Evolutionary conservation across 2,329 filamentous ascomycete species (phyloP).

Genomic region (Apiospora rasikravindrae): DNA sequence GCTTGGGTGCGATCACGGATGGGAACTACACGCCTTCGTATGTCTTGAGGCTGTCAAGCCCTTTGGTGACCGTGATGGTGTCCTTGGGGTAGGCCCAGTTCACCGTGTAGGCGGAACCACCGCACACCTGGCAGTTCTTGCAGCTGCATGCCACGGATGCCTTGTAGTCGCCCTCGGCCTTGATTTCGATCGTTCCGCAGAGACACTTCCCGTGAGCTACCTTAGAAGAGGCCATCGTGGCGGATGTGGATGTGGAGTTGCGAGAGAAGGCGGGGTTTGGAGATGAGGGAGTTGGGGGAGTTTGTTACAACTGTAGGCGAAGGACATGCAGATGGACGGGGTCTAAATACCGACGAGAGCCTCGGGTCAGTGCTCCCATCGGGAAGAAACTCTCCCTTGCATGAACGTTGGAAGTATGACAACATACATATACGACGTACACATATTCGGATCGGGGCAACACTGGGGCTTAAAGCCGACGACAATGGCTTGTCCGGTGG

Average conservation of each 20-base stretch:
- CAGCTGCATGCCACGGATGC: slow-evolving; percentile 23
- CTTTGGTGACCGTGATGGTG: slow-evolving; percentile 20
- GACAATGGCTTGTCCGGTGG: background rate
- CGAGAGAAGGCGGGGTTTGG: background rate
- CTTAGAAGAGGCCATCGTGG: background rate
- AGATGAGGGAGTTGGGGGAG: background rate
- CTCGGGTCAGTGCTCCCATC: background rate
- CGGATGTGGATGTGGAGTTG: background rate
- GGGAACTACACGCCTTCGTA: slow-evolving; percentile 19
- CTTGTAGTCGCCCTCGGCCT: slow-evolving; percentile 18
- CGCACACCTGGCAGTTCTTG: slow-evolving; percentile 22
- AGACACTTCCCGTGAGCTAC: slow-evolving; percentile 22
- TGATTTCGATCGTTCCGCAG: slow-evolving; percentile 21
- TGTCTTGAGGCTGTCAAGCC: slow-evolving; percentile 18
- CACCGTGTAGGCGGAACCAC: slow-evolving; percentile 18
- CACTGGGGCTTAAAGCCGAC: background rate
- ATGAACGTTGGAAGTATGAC: background rate
- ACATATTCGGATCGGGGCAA: background rate
- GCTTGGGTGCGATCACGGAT: background rate
- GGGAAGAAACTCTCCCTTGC: background rate
- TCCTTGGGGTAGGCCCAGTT: slow-evolving; percentile 23
- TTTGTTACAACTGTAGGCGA: background rate
- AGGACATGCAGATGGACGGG: background rate
- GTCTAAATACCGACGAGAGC: background rate
- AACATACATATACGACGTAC: background rate